Evolutionary conservation across 306 rosid species (phyloP).

Genomic region (Begonia fuchsioides): DNA sequence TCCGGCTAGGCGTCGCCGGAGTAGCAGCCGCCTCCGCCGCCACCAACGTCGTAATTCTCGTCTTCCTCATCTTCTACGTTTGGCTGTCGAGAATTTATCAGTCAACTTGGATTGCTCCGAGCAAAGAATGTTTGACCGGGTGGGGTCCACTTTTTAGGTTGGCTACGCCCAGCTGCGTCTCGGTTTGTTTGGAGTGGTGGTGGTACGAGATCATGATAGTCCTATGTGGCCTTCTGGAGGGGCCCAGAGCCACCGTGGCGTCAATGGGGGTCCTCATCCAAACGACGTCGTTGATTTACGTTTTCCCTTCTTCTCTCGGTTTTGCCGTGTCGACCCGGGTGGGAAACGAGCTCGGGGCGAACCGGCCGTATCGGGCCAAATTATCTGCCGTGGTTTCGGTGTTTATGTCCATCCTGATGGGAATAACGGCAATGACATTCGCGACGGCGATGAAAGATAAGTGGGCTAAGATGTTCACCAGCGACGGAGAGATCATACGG

Average conservation of each 20-base stretch:
- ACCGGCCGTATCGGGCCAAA: slow-evolving; percentile 26
- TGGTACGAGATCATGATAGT: slow-evolving; percentile 97
- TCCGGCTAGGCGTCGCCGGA: slow-evolving; percentile 38
- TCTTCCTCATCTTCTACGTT: slow-evolving; percentile 21
- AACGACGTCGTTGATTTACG: slow-evolving; percentile 73
- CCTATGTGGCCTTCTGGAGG: slow-evolving; percentile 51
- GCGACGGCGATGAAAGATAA: slow-evolving; percentile 31
- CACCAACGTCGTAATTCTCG: slow-evolving; percentile 28
- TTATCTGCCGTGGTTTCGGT: slow-evolving; percentile 45
- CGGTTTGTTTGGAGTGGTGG: slow-evolving; percentile 99
- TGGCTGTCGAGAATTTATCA: slow-evolving; percentile 25
- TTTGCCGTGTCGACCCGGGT: slow-evolving; percentile 78
- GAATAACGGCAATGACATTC: slow-evolving; percentile 42
- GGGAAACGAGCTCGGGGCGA: slow-evolving; percentile 75
- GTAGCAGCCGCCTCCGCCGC: slow-evolving; percentile 71
- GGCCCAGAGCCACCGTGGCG: slow-evolving; percentile 70
- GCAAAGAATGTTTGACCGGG: slow-evolving; percentile 45
- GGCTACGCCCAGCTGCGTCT: slow-evolving; percentile 79
- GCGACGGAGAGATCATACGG: slow-evolving; percentile 36
- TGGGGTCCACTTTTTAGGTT: slow-evolving; percentile 49
- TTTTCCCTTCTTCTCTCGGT: slow-evolving; percentile 70
- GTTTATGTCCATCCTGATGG: slow-evolving; percentile 29
- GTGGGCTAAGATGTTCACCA: slow-evolving; percentile 69
- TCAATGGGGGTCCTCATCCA: slow-evolving; percentile 88
- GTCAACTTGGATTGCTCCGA: slow-evolving; percentile 54